Percentiles rank a stretch among this genome's conserved stretches.
phyloP scores from a whole-genome alignment of 805 yeast species.

The Spathaspora hagerdaliae region DNA sequence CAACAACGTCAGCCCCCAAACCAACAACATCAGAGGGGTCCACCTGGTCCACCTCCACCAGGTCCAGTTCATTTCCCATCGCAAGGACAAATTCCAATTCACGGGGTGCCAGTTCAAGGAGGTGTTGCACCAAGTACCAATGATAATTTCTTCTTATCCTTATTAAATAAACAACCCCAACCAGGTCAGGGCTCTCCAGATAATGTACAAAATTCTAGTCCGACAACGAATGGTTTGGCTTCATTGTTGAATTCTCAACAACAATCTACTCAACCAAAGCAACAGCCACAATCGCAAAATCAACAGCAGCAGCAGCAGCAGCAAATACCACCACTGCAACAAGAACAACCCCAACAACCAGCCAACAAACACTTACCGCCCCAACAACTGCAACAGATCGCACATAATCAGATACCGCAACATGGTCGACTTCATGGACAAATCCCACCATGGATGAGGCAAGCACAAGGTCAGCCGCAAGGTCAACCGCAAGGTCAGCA shows the following conservation, averaged over 20 bases:
- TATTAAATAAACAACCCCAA: conserved; percentile 32
- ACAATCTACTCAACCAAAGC: neutral
- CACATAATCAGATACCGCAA: conserved; percentile 16
- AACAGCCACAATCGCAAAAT: conserved; percentile 1
- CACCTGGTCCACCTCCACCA: conserved; percentile 5
- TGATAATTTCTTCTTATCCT: conserved; percentile 46
- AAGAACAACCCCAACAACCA: conserved; percentile 3
- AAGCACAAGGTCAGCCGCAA: conserved; percentile 7
- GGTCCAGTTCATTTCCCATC: conserved; percentile 9
- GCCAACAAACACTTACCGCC: conserved; percentile 1
- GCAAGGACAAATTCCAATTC: conserved; percentile 5
- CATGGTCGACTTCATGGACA: conserved; percentile 8
- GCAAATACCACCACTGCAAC: neutral
- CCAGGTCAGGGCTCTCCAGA: neutral
- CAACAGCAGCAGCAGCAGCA: neutral
- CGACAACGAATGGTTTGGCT: conserved; percentile 2
- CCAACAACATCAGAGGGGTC: conserved; percentile 2
- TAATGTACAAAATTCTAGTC: neutral
- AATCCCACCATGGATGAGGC: conserved; percentile 26
- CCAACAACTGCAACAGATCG: conserved; percentile 1
- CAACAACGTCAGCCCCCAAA: conserved; percentile 12
- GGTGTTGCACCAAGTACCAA: conserved; percentile 13
- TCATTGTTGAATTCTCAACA: conserved; percentile 1
- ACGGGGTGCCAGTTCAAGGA: conserved; percentile 1
- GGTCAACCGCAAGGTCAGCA: conserved; percentile 8